A percentile compares a stretch with the other conserved stretches of the same genome.
Evolutionary conservation across 805 yeast species (phyloP).

Genomic region (Geotrichum ghanense): DNA sequence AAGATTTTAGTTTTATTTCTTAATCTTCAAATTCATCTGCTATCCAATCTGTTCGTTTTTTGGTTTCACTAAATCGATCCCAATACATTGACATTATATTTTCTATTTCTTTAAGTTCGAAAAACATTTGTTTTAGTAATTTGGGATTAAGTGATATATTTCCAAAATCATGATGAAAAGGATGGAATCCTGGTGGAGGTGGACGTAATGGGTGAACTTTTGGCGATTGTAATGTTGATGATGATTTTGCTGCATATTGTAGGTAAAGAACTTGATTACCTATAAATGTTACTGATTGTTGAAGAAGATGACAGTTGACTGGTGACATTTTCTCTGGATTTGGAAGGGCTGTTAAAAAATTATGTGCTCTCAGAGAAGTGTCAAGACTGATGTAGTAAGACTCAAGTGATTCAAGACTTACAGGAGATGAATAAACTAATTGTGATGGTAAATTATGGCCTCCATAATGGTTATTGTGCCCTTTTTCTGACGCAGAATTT

Average conservation of each 20-base stretch:
- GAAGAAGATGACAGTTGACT: neutral
- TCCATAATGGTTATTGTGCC: no score
- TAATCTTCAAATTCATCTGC: neutral
- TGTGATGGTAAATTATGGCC: neutral
- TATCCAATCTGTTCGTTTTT: neutral
- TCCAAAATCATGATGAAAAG: neutral
- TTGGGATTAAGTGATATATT: no score
- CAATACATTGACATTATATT: neutral
- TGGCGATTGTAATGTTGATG: no score
- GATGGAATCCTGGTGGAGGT: neutral
- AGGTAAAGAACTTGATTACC: neutral
- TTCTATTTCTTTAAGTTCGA: neutral
- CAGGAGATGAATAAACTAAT: neutral
- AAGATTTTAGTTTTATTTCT: no score
- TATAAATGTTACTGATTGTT: neutral
- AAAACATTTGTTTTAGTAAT: neutral
- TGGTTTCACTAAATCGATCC: neutral
- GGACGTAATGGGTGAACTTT: no score
- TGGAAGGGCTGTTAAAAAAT: neutral
- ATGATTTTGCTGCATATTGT: neutral
- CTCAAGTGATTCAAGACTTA: neutral
- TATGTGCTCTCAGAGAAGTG: neutral
- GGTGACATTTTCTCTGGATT: neutral
- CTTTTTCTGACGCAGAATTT: no score
- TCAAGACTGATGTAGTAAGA: neutral